Evolutionary conservation across 371 early-diverging fungal species (phyloP), one percentile per base, ranked within the genome.

Genomic region (Lichtheimia ramosa): DNA sequence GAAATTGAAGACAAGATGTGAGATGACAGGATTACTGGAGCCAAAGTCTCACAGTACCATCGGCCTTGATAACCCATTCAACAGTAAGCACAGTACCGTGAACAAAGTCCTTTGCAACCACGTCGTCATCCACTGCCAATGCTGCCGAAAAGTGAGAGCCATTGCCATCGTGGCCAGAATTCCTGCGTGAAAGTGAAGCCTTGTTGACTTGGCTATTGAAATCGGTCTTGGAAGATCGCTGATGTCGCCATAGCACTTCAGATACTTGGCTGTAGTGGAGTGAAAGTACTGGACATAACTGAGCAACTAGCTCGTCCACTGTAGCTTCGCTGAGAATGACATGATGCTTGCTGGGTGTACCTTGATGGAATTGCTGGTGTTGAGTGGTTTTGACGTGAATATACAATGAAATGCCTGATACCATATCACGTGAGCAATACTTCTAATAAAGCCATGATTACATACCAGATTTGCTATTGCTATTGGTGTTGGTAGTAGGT

Each of bases 41-140:
- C 46, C 46, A 46, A 16, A 46, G 46, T 8, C 46, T 46, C 46
- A 63, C 60, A 5, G 60, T 59, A 6, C 61, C 64, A 53, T 57
- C 43, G 10, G 68, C 57, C 28, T 54, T 66, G 54, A 66, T 66
- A 5, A 61, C 66, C 66, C 66, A 66, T 43, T 61, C 52, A 15
- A 61, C 66, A 10, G 53, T 21, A 0, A 41, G 43, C 15, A 40
- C n/a, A n/a, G 39, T 24, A 34, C 56, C 39, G 10, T 14, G n/a
- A n/a, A 43, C 15, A n/a, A 55, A 28, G 20, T 53, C 53, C 7
- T 55, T 39, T 7, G 56, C 41, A 18, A 55, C 40, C 16, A 53
- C 28, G 10, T 53, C 53, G 20, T 53, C 53, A 21, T 53, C 40
- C 53, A 53, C 20, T 18, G 53, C 18, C 6, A 53, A 39, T 39